Percentiles rank a stretch among this genome's conserved stretches.
Conservation (phyloP, 352 stramenopile genomes). For the Chrysophaeum taylorii region DNA sequence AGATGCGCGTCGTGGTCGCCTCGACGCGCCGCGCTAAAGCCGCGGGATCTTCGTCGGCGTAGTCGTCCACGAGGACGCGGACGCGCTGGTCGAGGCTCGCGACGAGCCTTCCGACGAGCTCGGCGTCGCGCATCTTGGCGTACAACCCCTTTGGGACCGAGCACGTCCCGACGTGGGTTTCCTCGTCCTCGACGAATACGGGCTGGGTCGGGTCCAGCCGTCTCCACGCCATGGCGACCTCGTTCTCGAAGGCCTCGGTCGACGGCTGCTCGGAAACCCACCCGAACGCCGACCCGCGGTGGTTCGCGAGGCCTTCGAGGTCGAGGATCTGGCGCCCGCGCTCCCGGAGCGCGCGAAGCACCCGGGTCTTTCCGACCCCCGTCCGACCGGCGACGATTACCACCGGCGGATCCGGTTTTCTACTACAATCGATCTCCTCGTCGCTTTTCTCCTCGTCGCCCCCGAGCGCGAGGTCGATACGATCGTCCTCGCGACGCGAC, state of each 20-base stretch:
- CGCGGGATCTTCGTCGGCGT: slow-evolving; percentile 6
- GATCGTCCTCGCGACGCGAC: too few species aligned
- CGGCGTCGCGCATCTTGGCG: neutral
- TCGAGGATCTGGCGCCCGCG: slow-evolving; percentile 9
- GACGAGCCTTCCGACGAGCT: slow-evolving; percentile 8
- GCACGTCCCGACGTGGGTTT: slow-evolving; percentile 17
- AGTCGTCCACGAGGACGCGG: slow-evolving; percentile 13
- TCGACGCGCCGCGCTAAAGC: neutral
- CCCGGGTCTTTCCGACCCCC: slow-evolving; percentile 17
- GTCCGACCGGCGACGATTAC: slow-evolving; percentile 17
- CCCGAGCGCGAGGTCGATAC: too few species aligned
- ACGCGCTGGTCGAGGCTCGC: slow-evolving; percentile 3
- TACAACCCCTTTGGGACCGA: slow-evolving; percentile 20
- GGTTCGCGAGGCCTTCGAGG: slow-evolving; percentile 19
- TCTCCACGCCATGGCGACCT: neutral
- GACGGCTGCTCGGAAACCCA: slow-evolving; percentile 16
- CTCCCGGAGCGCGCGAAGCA: slow-evolving; percentile 8
- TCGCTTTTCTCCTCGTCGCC: neutral
- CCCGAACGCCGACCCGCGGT: slow-evolving; percentile 20
- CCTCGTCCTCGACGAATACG: slow-evolving; percentile 29
- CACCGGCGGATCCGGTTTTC: too few species aligned
- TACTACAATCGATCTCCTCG: too few species aligned
- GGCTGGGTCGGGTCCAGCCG: neutral
- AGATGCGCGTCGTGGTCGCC: neutral
- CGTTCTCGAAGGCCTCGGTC: slow-evolving; percentile 17